Evolutionary conservation across 805 yeast genomes (phyloP).

Genomic region (Saccharomyces eubayanus): DNA sequence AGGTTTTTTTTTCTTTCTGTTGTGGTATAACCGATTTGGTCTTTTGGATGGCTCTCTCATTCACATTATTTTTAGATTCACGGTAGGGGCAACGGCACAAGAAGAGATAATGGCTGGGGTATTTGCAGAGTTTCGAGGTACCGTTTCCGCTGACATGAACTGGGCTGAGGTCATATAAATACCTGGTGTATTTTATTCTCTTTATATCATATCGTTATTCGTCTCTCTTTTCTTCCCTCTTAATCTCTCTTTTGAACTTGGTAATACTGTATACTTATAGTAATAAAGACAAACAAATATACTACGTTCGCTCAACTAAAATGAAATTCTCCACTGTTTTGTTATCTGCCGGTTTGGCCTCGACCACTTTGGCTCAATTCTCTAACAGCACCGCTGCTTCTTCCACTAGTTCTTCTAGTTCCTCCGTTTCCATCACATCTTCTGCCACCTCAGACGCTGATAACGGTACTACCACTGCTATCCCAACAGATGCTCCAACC

Average conservation of each 20-base stretch:
- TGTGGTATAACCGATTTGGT: not conserved
- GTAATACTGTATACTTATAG: not conserved
- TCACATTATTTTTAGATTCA: not conserved
- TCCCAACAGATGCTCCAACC: not conserved
- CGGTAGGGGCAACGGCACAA: not conserved
- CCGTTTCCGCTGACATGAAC: not conserved
- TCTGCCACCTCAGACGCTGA: not conserved
- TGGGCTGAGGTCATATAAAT: not conserved
- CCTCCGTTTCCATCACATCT: not conserved
- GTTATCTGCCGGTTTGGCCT: slow-evolving; percentile 4
- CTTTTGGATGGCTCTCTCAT: not conserved
- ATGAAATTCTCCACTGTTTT: slow-evolving; percentile 4
- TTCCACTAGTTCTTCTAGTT: slow-evolving; percentile 1
- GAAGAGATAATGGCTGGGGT: not conserved
- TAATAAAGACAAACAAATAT: not conserved
- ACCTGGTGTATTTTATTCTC: not conserved
- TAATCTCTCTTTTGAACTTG: not conserved
- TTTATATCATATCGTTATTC: not conserved
- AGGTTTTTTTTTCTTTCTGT: not conserved
- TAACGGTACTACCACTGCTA: not conserved
- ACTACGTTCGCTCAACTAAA: not conserved
- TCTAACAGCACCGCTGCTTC: slow-evolving; percentile 1
- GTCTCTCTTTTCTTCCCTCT: not conserved
- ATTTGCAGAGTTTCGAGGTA: not conserved
- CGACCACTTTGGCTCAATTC: slow-evolving; percentile 4